Evolutionary conservation across 2,329 filamentous ascomycete genomes (phyloP).

Genomic region (Colletotrichum filicis): DNA sequence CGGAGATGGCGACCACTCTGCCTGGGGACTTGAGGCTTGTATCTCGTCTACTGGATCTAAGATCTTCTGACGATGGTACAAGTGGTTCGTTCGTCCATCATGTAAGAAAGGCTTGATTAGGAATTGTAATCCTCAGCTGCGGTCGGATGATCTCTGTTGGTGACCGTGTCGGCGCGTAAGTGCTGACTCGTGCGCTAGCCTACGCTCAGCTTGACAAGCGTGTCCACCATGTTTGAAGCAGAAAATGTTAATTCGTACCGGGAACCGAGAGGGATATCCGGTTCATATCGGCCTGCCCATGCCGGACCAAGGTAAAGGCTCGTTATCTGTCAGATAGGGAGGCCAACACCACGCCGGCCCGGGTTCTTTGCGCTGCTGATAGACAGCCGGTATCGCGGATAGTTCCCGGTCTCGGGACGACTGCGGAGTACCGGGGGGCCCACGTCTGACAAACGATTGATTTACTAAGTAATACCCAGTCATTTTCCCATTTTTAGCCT

Average conservation of each 20-base stretch:
- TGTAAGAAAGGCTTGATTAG: no score
- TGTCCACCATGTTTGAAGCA: not conserved
- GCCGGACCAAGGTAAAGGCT: not conserved
- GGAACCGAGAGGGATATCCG: not conserved
- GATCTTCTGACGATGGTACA: no score
- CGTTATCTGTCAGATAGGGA: not conserved
- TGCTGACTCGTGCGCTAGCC: no score
- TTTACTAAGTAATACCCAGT: not conserved
- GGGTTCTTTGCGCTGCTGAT: not conserved
- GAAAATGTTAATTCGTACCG: not conserved
- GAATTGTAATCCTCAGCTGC: no score
- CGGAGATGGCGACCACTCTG: not conserved
- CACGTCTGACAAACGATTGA: not conserved
- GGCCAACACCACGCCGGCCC: not conserved
- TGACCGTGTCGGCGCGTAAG: no score
- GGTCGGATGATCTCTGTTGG: no score
- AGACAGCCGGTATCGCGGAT: not conserved
- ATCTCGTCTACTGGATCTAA: not conserved
- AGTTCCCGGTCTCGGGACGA: conserved; percentile 3
- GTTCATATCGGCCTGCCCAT: not conserved
- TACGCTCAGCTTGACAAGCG: not conserved
- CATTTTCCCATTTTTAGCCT: not conserved
- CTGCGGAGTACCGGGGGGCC: not conserved
- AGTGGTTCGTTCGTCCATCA: no score
- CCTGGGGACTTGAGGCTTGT: not conserved